Evolutionary conservation across 176 grass and related monocot species (phyloP), one percentile per base, ranked within the genome.

Genomic region (Olyra latifolia): DNA sequence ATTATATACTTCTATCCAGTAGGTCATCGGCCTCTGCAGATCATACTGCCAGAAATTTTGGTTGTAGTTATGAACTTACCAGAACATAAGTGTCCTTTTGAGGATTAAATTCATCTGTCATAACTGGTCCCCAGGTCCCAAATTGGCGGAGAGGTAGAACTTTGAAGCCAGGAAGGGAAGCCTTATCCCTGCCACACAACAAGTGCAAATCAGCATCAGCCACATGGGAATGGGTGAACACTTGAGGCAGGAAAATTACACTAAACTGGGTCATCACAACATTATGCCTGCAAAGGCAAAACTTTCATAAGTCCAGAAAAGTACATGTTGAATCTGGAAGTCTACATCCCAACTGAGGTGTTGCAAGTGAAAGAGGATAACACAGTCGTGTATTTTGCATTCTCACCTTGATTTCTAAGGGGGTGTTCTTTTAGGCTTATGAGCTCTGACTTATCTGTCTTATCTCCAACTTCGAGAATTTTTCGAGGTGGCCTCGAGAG

Each of bases 51-150:
- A 75, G 4, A 2, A 78, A 89, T 67, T 47, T 46, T 70, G 6
- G 41, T 69, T 16, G 0, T 8, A 42, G 48, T 20, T 53, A 48
- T 25, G 0, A 70, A 63, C 39, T 85, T 87, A 98, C 96, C 88
- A 98, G 66, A 84, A 98, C 78, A 41, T 93, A 95, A n/a, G 96
- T 98, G 82, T 98, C 92, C 84, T 98, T 98, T 45, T 91, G 64
- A 76, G 96, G 96, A 81, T 98, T 80, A 65, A 95, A 98, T 66
- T 98, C 96, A 68, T 98, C 90, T 35, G 90, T 89, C 85, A 98
- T 93, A 75, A 98, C 88, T 29, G 92, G 80, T 64, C 92, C 96
- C 96, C 96, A 98, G 71, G 96, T 98, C 32, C 96, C 92, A 58
- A 98, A 98, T 16, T 98, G 96, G 27, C 84, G 87, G 27, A 98